These are phyloP conservation scores for Massariosphaeria phaeospora DNA, from an alignment of 495 filamentous ascomycete species.

Conservation along the genomic window DNA sequence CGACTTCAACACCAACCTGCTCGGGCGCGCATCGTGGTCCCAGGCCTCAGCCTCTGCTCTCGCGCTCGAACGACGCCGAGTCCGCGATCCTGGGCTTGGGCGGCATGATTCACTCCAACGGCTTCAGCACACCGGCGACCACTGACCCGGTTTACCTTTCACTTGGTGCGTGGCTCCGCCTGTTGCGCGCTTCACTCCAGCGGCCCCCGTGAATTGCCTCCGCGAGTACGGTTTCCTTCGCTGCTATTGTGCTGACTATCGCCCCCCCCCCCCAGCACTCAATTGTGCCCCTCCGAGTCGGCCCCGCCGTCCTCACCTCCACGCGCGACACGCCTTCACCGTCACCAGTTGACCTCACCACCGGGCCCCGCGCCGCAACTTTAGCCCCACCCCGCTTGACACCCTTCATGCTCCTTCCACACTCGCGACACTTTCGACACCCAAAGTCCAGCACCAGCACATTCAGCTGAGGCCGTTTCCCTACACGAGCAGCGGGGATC, in stretches of 20 bases:
- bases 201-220: not conserved
- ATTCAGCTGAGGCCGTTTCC: no score
- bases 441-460: no score
- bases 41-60: not conserved
- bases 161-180: conserved; percentile 5
- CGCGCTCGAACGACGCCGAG: conserved; percentile 15
- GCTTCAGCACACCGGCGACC: conserved; percentile 13
- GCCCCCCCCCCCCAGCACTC: not conserved
- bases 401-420: not conserved
- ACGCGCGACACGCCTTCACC: no score
- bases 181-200: not conserved
- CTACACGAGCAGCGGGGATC: no score
- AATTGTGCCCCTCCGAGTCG: conserved; percentile 2
- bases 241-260: not conserved
- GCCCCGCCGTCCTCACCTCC: no score
- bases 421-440: not conserved
- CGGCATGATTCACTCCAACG: conserved; percentile 28
- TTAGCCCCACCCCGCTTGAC: not conserved
- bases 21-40: not conserved
- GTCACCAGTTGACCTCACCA: not conserved
- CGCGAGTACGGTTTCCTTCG: not conserved
- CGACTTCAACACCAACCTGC: conserved; percentile 1
- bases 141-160: conserved; percentile 2
- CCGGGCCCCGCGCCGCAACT: not conserved
- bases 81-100: conserved; percentile 16